Evolutionary conservation across 768 basidiomycete species (phyloP), one percentile per base, ranked within the genome.

Genomic region (Myochromella boudieri): DNA sequence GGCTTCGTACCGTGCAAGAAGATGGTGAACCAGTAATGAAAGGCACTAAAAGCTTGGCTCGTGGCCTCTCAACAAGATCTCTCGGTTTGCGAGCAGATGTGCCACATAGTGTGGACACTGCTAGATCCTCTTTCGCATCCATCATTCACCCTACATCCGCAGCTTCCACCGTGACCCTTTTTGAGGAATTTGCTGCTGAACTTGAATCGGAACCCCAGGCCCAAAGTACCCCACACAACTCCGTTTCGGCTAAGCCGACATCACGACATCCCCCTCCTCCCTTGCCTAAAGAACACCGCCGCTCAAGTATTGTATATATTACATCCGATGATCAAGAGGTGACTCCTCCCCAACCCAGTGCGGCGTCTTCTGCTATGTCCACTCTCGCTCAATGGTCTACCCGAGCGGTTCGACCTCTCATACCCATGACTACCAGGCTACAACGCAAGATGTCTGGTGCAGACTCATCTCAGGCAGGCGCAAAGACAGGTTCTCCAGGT

Each of bases 261-360:
- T 60, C 62, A 33, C 55, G 55, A 25, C 60, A 62, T 41, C 62
- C 66, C 7, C 66, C 68, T n/a, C 62, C 69, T 25, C 67, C 72
- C 38, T 50, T 73, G 48, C 65, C 67, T 37, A 61, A 62, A 56
- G 58, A 46, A 46, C 53, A 56, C 41, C 72, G 74, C 55, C 78
- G 78, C 57, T 81, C 84, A 44, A 82, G 80, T 56, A 81, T 85
- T 64, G 67, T 76, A 48, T 84, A 85, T 65, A 78, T 83, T 58
- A 81, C 75, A 68, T 81, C 84, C 42, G 76, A 79, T 52, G 70
- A 80, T 59, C 58, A 68, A 50, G 53, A 55, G 40, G 57, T 60
- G 24, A 64, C 52, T 26, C 51, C 61, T 27, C 20, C 53, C 22
- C 54, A 60, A 42, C 45, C 60, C 12, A 46, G 28, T 15, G 41